phyloP scores from a whole-genome alignment of 2,329 filamentous ascomycete species.

The Paracorniculantispora psalliotae region DNA sequence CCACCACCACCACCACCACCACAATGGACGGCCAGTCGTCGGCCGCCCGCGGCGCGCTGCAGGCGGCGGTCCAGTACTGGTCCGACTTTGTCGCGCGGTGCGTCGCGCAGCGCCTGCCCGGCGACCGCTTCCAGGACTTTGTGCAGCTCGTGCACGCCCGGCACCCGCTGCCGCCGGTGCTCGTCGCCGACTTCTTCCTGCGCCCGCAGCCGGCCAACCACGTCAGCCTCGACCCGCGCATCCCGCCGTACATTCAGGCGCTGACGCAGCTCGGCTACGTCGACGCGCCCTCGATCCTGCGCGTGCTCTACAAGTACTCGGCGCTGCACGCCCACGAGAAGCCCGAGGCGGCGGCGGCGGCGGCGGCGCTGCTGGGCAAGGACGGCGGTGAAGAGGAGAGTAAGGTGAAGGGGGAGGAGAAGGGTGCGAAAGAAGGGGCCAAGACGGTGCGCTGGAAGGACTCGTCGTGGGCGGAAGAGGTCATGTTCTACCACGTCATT shows the following conservation, averaged over 20 bases:
- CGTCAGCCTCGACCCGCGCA: constrained; percentile 53
- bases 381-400: constrained; percentile 16
- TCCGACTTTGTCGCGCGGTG: constrained; percentile 45
- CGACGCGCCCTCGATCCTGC: constrained; percentile 51
- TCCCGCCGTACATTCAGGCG: constrained; percentile 54
- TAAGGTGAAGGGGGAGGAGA: constrained; percentile 17
- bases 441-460: constrained; percentile 43
- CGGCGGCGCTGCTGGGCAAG: too few species aligned
- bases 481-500: constrained; percentile 87
- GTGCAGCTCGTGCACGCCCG: constrained; percentile 45
- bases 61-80: constrained; percentile 40
- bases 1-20: neutral
- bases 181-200: constrained; percentile 55
- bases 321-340: constrained; percentile 37
- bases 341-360: too few species aligned
- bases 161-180: constrained; percentile 45
- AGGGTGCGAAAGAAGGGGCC: constrained; percentile 18
- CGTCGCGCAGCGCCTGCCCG: constrained; percentile 46
- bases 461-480: constrained; percentile 69
- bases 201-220: constrained; percentile 44
- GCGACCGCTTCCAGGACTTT: constrained; percentile 48
- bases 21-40: neutral
- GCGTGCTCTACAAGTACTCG: constrained; percentile 52
- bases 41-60: constrained; percentile 21
- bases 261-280: constrained; percentile 48